phyloP scores from a whole-genome alignment of 2,329 filamentous ascomycete genomes.

The Calonectria ilicicola region DNA sequence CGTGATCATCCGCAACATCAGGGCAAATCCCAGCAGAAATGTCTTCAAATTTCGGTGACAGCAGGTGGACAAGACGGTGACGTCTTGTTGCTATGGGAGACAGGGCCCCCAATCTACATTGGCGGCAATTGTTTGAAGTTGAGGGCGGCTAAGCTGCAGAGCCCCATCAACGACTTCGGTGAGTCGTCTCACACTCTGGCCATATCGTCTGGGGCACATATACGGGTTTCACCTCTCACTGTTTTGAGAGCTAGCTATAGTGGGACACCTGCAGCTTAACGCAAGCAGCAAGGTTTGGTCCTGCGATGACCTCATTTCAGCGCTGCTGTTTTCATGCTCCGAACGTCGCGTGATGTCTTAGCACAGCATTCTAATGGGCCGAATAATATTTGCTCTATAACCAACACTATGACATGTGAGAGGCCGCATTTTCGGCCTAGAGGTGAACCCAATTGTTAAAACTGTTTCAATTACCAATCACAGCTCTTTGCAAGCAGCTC shows the following conservation, averaged over 20 bases:
- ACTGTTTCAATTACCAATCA: slow-evolving; percentile 67
- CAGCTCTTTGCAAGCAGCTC: slow-evolving; percentile 69
- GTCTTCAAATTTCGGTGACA: slow-evolving; percentile 1
- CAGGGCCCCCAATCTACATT: slow-evolving; percentile 16
- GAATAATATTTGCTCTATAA: neutral
- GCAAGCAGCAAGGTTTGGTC: slow-evolving; percentile 3
- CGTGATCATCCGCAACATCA: slow-evolving; percentile 16
- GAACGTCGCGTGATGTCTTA: slow-evolving; percentile 5
- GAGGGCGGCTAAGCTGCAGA: slow-evolving; percentile 13
- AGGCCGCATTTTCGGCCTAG: neutral
- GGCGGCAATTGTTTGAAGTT: slow-evolving; percentile 23
- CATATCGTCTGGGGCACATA: slow-evolving; percentile 23
- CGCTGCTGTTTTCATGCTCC: neutral
- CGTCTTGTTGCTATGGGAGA: slow-evolving; percentile 38
- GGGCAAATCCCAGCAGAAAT: slow-evolving; percentile 15
- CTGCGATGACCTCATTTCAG: slow-evolving; percentile 11
- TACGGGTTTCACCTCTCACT: slow-evolving; percentile 23
- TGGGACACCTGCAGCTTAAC: neutral
- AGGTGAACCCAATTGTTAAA: neutral
- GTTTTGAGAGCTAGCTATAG: slow-evolving; percentile 30
- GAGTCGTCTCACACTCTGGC: slow-evolving; percentile 29
- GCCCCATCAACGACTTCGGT: slow-evolving; percentile 18
- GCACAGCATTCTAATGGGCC: too few species aligned
- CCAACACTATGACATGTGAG: neutral
- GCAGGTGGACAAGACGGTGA: neutral